Evolutionary conservation across 2,329 filamentous ascomycete species (phyloP).

Genomic region (Lomentospora prolificans): DNA sequence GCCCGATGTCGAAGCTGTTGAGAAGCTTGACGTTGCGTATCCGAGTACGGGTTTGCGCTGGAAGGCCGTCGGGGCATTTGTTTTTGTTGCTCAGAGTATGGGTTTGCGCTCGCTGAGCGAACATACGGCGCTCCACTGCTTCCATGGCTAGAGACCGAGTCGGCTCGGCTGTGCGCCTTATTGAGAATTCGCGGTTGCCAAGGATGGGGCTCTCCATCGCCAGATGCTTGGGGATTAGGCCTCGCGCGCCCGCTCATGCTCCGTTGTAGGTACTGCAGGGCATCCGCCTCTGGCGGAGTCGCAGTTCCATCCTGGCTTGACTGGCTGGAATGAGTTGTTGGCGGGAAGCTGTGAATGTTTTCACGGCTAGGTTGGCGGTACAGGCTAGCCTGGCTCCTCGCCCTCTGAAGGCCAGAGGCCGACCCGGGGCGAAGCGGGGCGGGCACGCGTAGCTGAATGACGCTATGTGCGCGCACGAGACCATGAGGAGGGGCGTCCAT

Average conservation of each 20-base stretch:
- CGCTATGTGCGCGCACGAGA: constrained; percentile 31
- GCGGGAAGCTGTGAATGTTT: constrained; percentile 13
- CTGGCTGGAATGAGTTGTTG: constrained; percentile 11
- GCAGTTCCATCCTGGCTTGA: constrained; percentile 10
- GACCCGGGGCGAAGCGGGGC: constrained; percentile 24
- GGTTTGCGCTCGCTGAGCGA: constrained; percentile 8
- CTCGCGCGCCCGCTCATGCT: not conserved
- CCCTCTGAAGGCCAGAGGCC: constrained; percentile 18
- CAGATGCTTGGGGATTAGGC: not conserved
- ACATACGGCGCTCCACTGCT: constrained; percentile 12
- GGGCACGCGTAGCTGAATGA: constrained; percentile 11
- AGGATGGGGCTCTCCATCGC: constrained; percentile 17
- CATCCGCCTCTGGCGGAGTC: constrained; percentile 14
- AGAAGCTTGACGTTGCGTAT: not conserved
- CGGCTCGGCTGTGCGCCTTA: constrained; percentile 19
- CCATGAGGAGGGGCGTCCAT: constrained; percentile 26
- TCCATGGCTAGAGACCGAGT: constrained; percentile 20
- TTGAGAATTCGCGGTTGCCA: constrained; percentile 17
- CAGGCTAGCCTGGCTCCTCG: constrained; percentile 10
- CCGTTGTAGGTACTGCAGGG: constrained; percentile 13
- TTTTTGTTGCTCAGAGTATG: constrained; percentile 6
- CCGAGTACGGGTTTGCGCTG: constrained; percentile 6
- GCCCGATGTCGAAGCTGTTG: constrained; percentile 21
- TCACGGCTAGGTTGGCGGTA: constrained; percentile 15
- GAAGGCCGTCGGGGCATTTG: constrained; percentile 6